A percentile compares a stretch with the other conserved stretches of the same genome.
Evolutionary conservation across 2,329 filamentous ascomycete genomes (phyloP).

Genomic region (Neoscytalidium dimidiatum): DNA sequence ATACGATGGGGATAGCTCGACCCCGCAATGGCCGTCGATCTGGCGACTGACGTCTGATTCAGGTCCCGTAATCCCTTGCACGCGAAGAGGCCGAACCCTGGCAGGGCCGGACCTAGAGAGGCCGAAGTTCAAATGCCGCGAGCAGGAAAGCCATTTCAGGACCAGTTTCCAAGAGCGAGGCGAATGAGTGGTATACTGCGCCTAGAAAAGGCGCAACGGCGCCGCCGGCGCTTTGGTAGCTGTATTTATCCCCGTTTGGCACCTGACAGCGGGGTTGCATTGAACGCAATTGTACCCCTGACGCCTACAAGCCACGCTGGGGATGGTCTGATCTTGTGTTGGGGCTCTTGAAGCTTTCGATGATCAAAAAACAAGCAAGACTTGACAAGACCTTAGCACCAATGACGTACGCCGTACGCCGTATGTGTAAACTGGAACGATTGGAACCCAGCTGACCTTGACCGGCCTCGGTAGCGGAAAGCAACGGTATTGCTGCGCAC

Average conservation of each 20-base stretch:
- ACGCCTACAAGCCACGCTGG: not conserved
- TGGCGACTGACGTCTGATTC: constrained; percentile 4
- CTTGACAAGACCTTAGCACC: not conserved
- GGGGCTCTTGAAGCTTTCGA: not conserved
- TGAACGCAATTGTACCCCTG: not conserved
- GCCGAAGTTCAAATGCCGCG: not conserved
- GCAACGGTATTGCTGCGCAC: no score
- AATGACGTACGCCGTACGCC: no score
- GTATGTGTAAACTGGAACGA: not conserved
- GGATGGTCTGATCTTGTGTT: not conserved
- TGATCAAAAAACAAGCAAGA: not conserved
- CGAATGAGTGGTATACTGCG: not conserved
- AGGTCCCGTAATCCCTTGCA: constrained; percentile 9
- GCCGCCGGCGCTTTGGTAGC: not conserved
- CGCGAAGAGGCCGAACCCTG: not conserved
- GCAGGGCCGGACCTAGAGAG: not conserved
- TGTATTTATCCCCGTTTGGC: not conserved
- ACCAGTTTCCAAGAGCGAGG: constrained; percentile 1
- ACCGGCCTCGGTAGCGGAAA: not conserved
- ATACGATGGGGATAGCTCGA: not conserved
- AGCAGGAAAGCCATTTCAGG: not conserved
- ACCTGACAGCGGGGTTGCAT: not conserved
- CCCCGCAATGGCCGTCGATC: constrained; percentile 9
- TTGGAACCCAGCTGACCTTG: not conserved
- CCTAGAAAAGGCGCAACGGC: not conserved